phyloP scores from a whole-genome alignment of 106 monocot genomes.

The Gastrodia elata region DNA sequence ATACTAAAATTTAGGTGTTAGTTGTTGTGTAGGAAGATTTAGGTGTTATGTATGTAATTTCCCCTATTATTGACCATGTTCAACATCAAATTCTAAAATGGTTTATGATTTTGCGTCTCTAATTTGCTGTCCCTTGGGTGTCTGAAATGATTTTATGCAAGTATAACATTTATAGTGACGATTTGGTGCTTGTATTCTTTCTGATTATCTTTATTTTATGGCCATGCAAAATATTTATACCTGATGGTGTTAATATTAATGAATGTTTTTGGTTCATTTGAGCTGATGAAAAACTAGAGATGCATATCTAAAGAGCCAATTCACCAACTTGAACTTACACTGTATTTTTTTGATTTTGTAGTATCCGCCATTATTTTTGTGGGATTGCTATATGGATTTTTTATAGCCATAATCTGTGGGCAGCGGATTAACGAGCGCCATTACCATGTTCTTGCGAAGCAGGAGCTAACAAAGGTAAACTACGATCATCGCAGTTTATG shows the following conservation, averaged over 20 bases:
- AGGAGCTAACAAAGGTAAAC: conserved; percentile 89
- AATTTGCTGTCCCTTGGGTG: neutral
- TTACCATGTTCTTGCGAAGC: conserved; percentile 95
- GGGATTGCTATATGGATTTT: conserved; percentile 94
- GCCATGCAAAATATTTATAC: conserved; percentile 1
- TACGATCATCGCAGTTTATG: neutral
- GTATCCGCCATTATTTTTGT: conserved; percentile 73
- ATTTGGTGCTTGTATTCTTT: neutral
- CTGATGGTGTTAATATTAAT: neutral
- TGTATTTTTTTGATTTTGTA: conserved; percentile 20
- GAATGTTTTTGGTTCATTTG: neutral
- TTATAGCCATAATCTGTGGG: conserved; percentile 94
- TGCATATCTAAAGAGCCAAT: neutral
- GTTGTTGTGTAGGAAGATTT: neutral
- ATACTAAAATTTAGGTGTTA: no score
- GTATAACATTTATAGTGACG: neutral
- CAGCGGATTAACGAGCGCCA: conserved; percentile 94
- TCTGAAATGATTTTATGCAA: neutral
- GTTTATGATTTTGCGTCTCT: neutral
- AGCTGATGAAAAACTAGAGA: neutral
- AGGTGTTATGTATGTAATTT: neutral
- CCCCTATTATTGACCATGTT: neutral
- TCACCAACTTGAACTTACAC: conserved; percentile 1
- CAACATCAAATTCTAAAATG: neutral
- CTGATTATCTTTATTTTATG: neutral